phyloP scores from a whole-genome alignment of 257 asterid species.

The Solanum gracilifrons region DNA sequence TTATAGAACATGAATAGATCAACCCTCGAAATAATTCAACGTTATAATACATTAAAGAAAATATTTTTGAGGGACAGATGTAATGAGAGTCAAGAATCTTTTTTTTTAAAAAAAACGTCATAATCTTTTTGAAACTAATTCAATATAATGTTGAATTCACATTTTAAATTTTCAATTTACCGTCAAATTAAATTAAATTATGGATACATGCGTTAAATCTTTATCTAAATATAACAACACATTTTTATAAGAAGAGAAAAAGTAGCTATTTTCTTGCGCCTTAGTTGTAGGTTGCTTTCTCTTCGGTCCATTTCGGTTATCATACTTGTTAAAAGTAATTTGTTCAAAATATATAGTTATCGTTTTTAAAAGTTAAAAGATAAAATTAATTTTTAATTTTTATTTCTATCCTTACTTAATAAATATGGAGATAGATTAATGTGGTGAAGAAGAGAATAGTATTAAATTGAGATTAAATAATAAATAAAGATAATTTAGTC shows the following conservation, averaged over 20 bases:
- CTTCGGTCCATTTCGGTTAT: not conserved
- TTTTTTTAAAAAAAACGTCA: no score
- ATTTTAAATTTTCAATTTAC: not conserved
- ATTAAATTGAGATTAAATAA: not conserved
- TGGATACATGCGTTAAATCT: not conserved
- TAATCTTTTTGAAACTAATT: not conserved
- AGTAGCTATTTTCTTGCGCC: not conserved
- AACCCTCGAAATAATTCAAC: not conserved
- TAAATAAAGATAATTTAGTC: not conserved
- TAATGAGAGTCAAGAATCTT: not conserved
- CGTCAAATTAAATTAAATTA: not conserved
- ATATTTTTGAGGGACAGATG: not conserved
- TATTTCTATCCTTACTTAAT: no score
- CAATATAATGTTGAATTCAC: not conserved
- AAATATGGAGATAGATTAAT: not conserved
- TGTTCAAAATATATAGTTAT: not conserved
- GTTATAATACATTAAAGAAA: not conserved
- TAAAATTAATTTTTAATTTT: no score
- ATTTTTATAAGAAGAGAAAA: not conserved
- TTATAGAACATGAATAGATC: not conserved
- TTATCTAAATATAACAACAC: not conserved
- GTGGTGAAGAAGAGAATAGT: not conserved
- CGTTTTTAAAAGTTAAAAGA: no score
- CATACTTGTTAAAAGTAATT: not conserved
- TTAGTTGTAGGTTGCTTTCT: not conserved